A percentile compares a stretch with the other conserved stretches of the same genome.
phyloP scores from a whole-genome alignment of 2,329 filamentous ascomycete genomes.

The Zymoseptoria passerinii region DNA sequence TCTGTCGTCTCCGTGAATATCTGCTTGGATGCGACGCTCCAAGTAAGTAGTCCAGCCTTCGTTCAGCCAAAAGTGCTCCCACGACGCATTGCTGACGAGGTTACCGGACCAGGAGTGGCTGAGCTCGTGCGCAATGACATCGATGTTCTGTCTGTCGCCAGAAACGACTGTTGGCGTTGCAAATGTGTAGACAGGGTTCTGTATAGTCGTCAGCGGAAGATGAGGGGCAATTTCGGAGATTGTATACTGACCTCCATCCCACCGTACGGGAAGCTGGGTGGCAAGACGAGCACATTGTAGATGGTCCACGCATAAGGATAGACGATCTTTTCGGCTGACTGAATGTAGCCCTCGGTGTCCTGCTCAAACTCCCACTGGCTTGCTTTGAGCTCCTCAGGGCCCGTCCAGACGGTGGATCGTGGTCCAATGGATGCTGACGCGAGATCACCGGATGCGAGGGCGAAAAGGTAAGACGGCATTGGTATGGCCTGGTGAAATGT shows the following conservation, averaged over 20 bases:
- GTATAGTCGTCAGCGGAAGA: conserved; percentile 69
- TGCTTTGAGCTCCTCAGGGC: conserved; percentile 73
- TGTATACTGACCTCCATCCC: conserved; percentile 4
- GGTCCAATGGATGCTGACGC: conserved; percentile 78
- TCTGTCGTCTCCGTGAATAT: conserved; percentile 66
- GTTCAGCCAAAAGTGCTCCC: conserved; percentile 58
- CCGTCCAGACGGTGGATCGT: conserved; percentile 74
- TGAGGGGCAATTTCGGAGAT: conserved; percentile 53
- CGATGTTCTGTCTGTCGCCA: conserved; percentile 73
- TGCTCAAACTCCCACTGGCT: conserved; percentile 87
- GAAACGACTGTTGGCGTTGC: conserved; percentile 91
- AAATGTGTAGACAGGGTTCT: conserved; percentile 86
- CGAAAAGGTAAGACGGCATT: conserved; percentile 90
- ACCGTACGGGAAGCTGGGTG: conserved; percentile 82
- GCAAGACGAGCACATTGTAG: conserved; percentile 87
- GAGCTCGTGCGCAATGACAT: conserved; percentile 87
- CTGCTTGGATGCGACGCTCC: conserved; percentile 72
- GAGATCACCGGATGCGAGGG: conserved; percentile 78
- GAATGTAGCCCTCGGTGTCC: conserved; percentile 87
- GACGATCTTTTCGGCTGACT: conserved; percentile 70
- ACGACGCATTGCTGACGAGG: conserved; percentile 66
- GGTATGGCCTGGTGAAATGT: conserved; percentile 84
- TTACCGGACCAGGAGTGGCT: conserved; percentile 82
- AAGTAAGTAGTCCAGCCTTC: conserved; percentile 93
- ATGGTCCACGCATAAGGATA: conserved; percentile 90